Conservation (phyloP, 192 early-diverging fungal species). For the Backusella macrospora region DNA sequence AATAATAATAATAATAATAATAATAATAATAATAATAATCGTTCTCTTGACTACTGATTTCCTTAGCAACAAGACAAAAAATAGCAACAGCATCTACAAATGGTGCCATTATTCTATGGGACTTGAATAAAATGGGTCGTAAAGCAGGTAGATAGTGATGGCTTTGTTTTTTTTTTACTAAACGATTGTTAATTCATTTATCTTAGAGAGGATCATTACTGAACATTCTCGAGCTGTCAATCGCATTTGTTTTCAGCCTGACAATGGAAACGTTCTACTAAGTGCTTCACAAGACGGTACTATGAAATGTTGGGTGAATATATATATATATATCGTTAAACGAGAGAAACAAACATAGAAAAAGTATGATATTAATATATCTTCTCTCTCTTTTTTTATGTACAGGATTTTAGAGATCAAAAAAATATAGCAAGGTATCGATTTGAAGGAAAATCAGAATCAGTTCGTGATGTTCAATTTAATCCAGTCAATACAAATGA, state of each 20-base stretch:
- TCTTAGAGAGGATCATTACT: conserved; percentile 60
- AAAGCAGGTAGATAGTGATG: conserved; percentile 44
- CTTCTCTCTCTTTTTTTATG: neutral
- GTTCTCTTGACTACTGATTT: neutral
- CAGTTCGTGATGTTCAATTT: conserved; percentile 82
- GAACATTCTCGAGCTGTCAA: conserved; percentile 78
- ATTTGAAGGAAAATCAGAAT: conserved; percentile 77
- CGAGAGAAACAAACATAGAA: neutral
- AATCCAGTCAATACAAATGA: conserved; percentile 59
- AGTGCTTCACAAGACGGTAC: conserved; percentile 78
- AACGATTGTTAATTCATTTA: neutral
- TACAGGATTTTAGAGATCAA: conserved; percentile 63
- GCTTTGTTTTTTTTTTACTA: neutral
- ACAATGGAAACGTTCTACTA: conserved; percentile 64
- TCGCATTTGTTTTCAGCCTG: conserved; percentile 78
- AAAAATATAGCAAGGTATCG: conserved; percentile 48
- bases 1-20: neutral
- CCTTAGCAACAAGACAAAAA: conserved; percentile 60
- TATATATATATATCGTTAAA: neutral
- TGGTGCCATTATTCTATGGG: conserved; percentile 77
- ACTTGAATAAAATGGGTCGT: conserved; percentile 52
- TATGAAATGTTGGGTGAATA: conserved; percentile 75
- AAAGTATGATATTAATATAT: neutral
- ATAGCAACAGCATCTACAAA: conserved; percentile 71
- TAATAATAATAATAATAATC: neutral